Base-by-base conservation (phyloP, 139 green algal species). In the Chlamydomonas asymmetrica region DNA sequence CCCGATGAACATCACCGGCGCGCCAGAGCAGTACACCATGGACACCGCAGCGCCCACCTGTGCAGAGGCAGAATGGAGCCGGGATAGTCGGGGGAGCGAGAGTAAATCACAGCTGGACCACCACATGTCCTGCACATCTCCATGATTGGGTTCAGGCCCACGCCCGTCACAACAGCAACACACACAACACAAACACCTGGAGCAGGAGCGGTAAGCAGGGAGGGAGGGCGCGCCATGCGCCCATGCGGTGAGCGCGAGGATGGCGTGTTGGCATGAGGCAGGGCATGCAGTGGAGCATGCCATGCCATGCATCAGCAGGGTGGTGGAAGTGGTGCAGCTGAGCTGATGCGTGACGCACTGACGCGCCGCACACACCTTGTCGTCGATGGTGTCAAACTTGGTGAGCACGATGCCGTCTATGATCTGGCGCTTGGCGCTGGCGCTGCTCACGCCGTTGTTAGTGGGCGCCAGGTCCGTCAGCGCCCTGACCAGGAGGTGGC, bases 331-430 rank as follows among this genome's bases (percentile, higher is more conserved):
- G n/a, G n/a, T n/a, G n/a, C n/a, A n/a, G n/a, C n/a, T n/a, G n/a
- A n/a, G n/a, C n/a, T n/a, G n/a, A n/a, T n/a, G n/a, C n/a, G n/a
- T n/a, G n/a, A n/a, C n/a, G n/a, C n/a, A n/a, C n/a, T n/a, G 31
- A n/a, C n/a, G n/a, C n/a, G n/a, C n/a, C n/a, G n/a, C 41, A n/a
- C 50, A 38, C 73, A 87, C 94, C 88, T 99, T 99, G 73, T 99
- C 93, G 74, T 99, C 96, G 74, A 99, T 97, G 23, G 97, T 98
- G 85, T 99, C 97, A 67, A 98, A 98, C 88, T 99, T 99, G 69
- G 93, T 96, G n/a, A 97, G 84, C 40, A 97, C 75, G 63, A 97
- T 97, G 76, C 93, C 93, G 59, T 97, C 93, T 39, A 97, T 94
- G 25, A 85, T 56, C 35, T 78, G 84, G 39, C 69, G 57, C 34